Conservation (phyloP, 2,329 filamentous ascomycete genomes). For the Botryosphaeria dothidea region DNA sequence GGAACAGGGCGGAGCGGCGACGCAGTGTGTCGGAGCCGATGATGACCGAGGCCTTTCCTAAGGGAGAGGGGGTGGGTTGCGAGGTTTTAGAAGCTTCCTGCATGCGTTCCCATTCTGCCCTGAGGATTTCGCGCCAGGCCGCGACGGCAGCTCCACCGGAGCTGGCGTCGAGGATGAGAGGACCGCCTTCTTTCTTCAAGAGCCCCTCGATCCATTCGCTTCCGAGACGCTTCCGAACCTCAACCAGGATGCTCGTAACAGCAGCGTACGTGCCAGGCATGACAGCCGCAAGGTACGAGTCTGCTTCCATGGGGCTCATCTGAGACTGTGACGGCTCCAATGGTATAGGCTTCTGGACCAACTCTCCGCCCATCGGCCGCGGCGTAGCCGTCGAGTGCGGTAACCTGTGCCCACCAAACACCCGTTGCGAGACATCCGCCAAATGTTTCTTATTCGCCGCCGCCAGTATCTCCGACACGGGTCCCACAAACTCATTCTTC, state of each 20-base stretch:
- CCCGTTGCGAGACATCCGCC: slow-evolving; percentile 66
- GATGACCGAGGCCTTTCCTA: slow-evolving; percentile 78
- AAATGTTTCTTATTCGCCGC: slow-evolving; percentile 70
- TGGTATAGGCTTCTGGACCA: slow-evolving; percentile 65
- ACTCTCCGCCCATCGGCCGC: slow-evolving; percentile 49
- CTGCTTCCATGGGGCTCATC: slow-evolving; percentile 75
- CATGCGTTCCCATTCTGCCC: slow-evolving; percentile 78
- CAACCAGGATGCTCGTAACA: slow-evolving; percentile 66
- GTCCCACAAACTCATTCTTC: slow-evolving; percentile 65
- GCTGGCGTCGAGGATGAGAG: slow-evolving; percentile 73
- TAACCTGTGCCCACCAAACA: slow-evolving; percentile 75
- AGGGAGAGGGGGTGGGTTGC: slow-evolving; percentile 42
- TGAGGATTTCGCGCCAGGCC: slow-evolving; percentile 76
- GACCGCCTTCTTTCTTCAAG: slow-evolving; percentile 59
- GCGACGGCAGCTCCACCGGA: slow-evolving; percentile 71
- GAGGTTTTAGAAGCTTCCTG: slow-evolving; percentile 37
- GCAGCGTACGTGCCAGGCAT: slow-evolving; percentile 72
- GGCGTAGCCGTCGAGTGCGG: slow-evolving; percentile 77
- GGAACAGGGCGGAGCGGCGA: slow-evolving; percentile 70
- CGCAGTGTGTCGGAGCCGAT: slow-evolving; percentile 75
- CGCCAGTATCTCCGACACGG: slow-evolving; percentile 69
- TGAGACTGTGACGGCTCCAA: slow-evolving; percentile 63
- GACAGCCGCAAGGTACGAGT: slow-evolving; percentile 69
- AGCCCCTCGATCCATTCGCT: slow-evolving; percentile 68
- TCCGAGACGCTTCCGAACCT: slow-evolving; percentile 73